phyloP scores from a whole-genome alignment of 331 rosid genomes.

The Quercus lobata region DNA sequence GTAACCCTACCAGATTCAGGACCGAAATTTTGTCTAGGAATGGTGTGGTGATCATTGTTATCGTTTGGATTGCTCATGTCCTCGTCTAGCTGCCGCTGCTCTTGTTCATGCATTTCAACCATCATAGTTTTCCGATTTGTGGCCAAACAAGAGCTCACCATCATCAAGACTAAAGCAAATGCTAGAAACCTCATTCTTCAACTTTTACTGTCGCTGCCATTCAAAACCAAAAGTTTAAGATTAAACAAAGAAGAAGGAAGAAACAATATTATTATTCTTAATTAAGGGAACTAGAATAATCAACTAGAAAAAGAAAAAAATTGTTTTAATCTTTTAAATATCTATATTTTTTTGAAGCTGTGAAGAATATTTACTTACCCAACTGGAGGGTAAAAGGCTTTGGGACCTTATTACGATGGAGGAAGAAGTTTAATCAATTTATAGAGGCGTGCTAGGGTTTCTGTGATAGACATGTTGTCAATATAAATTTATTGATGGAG shows the following conservation, averaged over 20 bases:
- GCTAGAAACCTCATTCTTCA: slow-evolving; percentile 23
- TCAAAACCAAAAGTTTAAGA: background rate
- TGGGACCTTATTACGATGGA: background rate
- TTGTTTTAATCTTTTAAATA: too few species aligned
- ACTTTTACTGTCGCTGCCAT: background rate
- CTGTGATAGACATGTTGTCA: too few species aligned
- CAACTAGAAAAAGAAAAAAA: too few species aligned
- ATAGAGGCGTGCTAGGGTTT: too few species aligned
- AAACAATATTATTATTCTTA: background rate
- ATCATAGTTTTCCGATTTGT: too few species aligned
- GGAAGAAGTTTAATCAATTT: background rate
- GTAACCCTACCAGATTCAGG: too few species aligned
- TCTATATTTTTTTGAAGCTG: background rate
- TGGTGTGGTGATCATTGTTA: background rate
- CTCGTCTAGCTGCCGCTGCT: too few species aligned
- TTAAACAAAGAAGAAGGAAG: background rate
- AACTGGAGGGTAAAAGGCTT: background rate
- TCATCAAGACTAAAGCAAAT: slow-evolving; percentile 16
- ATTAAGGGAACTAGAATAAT: too few species aligned
- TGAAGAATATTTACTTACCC: background rate
- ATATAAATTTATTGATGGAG: too few species aligned
- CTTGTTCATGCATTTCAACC: too few species aligned
- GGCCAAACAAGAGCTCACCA: slow-evolving; percentile 22
- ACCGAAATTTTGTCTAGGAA: too few species aligned
- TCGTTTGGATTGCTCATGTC: background rate